A percentile compares a stretch with the other conserved stretches of the same genome.
phyloP scores from a whole-genome alignment of 805 yeast genomes.

The Cyberlindnera subsufficiens region DNA sequence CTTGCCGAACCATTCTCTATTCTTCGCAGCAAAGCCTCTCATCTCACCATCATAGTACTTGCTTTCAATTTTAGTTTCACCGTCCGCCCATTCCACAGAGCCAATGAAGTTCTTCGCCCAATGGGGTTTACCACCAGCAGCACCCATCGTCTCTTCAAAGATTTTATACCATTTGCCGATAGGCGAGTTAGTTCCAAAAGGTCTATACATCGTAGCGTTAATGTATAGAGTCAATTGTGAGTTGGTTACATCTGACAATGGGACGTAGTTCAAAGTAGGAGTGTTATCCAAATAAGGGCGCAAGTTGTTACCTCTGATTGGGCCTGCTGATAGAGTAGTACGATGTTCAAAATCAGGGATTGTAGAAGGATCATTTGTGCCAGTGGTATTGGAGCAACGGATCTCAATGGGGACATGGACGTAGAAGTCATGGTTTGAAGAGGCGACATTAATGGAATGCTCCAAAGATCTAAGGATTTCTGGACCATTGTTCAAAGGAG shows the following conservation, averaged over 20 bases:
- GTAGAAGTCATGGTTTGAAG: conserved; percentile 53
- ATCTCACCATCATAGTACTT: conserved; percentile 56
- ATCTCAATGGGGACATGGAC: conserved; percentile 96
- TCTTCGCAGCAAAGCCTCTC: conserved; percentile 69
- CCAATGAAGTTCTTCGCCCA: conserved; percentile 97
- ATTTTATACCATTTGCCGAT: conserved; percentile 73
- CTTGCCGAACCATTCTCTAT: conserved; percentile 76
- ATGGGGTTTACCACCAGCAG: conserved; percentile 90
- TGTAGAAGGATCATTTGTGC: conserved; percentile 21
- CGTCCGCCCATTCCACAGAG: conserved; percentile 28
- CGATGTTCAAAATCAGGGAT: conserved; percentile 46
- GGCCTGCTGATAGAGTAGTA: conserved; percentile 56
- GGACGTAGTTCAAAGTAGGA: conserved; percentile 57
- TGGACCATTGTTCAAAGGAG: conserved; percentile 77
- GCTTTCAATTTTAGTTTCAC: conserved; percentile 27
- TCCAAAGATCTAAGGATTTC: conserved; percentile 62
- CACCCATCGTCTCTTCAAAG: conserved; percentile 75
- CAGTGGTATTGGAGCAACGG: conserved; percentile 82
- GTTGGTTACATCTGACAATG: conserved; percentile 43
- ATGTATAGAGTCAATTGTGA: conserved; percentile 79
- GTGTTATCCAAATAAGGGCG: conserved; percentile 81
- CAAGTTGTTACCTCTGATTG: conserved; percentile 76
- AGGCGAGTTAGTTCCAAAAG: conserved; percentile 72
- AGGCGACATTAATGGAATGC: conserved; percentile 56
- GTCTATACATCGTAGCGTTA: conserved; percentile 94